Evolutionary conservation across 306 rosid species (phyloP).

Genomic region (Corylus avellana): DNA sequence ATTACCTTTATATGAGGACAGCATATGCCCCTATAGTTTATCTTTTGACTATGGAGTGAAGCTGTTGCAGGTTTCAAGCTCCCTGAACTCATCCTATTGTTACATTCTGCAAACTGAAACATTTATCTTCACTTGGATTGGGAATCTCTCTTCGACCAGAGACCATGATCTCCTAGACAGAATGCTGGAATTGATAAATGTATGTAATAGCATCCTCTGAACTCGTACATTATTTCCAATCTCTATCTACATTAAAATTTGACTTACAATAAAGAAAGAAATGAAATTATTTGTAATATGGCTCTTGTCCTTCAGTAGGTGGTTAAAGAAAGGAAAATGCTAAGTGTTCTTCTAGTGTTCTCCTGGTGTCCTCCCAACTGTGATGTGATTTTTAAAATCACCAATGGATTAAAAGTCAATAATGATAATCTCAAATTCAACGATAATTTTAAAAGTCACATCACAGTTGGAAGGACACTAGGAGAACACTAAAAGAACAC

Average conservation of each 20-base stretch:
- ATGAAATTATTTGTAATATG: not conserved
- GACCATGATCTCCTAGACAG: conserved; percentile 91
- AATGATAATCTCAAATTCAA: no score
- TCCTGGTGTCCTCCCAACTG: no score
- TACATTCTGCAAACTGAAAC: conserved; percentile 72
- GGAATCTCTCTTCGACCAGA: conserved; percentile 70
- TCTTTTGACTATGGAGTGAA: conserved; percentile 20
- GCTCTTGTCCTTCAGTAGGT: not conserved
- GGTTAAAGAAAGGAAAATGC: not conserved
- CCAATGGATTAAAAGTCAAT: no score
- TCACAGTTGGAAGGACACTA: no score
- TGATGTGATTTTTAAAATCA: no score
- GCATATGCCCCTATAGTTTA: conserved; percentile 3
- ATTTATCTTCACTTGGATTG: conserved; percentile 83
- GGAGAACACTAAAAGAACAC: no score
- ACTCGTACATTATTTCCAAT: conserved; percentile 10
- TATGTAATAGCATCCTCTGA: conserved; percentile 39
- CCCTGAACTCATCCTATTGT: conserved; percentile 90
- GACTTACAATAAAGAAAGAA: not conserved
- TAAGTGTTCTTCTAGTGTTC: no score
- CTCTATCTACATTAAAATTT: conserved; percentile 1
- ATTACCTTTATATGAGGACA: not conserved
- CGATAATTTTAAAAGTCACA: no score
- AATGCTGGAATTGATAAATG: conserved; percentile 73
- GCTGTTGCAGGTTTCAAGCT: conserved; percentile 66